Evolutionary conservation across 2,329 filamentous ascomycete genomes (phyloP), one percentile per base, ranked within the genome.

Genomic region (Diaporthe ilicicola): DNA sequence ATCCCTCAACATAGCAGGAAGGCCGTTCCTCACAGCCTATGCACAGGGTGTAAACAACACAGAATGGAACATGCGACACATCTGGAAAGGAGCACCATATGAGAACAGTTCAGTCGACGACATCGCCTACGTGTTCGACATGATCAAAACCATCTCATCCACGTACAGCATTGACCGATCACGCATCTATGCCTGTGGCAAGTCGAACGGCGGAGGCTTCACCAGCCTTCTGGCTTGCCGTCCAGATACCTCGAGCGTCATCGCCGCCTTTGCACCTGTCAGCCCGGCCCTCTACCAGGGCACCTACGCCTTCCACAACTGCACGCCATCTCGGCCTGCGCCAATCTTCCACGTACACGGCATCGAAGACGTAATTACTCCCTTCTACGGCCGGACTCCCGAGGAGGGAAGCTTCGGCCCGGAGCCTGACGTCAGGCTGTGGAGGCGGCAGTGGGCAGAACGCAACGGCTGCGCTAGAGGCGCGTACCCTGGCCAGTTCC

Each of bases 71-170:
- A 76, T 74, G 75, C 73, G 50, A n/a, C 72, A 75, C 42, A 74
- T 74, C 17, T 76, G 75, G 75, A 75, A 76, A 69, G 75, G 75
- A 5, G 75, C 76, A 9, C 75, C 75, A 0, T 76, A 76, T 37
- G 75, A 73, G 46, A 76, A 77, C 50, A 72, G n/a, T 17, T 74
- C 74, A 2, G 76, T 74, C n/a, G 74, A 77, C 53, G 75, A 76
- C 66, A 75, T 76, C 39, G 72, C 72, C 34, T 77, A 76, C 59
- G 74, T 77, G 13, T 75, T 74, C 68, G 75, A 77, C 54, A 74
- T 76, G 13, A 73, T 77, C 54, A 37, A 65, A 15, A 70, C 68
- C 39, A 72, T 76, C 37, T 74, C 74, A 10, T 44, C 68, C 50
- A 72, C 73, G 19, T 77, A 77, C 71, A 74, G 24, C 55, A 53